Percentiles rank a stretch among this genome's conserved stretches.
Evolutionary conservation across 352 stramenopile species (phyloP).

Genomic region (Globisporangium megalacanthum): DNA sequence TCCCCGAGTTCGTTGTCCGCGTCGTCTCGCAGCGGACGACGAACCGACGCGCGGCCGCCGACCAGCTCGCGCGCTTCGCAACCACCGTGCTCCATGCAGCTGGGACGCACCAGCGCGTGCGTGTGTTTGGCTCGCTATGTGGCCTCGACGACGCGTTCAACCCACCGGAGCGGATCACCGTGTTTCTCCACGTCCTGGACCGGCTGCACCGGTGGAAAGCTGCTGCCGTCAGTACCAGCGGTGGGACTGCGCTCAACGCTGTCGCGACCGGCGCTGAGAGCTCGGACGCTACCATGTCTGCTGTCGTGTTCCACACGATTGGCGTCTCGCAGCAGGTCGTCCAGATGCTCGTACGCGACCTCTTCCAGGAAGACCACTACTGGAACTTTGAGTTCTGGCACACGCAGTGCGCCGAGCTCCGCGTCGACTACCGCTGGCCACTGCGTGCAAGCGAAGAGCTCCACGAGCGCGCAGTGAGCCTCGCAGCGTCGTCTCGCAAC

Average conservation of each 20-base stretch:
- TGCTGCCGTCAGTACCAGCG: conserved; percentile 5
- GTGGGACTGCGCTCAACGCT: background rate
- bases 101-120: conserved; percentile 39
- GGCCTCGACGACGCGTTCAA: conserved; percentile 51
- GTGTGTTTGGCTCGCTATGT: conserved; percentile 55
- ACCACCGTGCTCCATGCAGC: conserved; percentile 42
- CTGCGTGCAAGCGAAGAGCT: conserved; percentile 40
- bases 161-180: conserved; percentile 55
- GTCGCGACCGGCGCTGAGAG: conserved; percentile 5
- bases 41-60: conserved; percentile 37
- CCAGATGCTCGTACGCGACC: conserved; percentile 47
- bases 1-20: conserved; percentile 64
- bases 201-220: conserved; percentile 55
- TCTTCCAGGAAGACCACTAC: conserved; percentile 72
- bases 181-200: conserved; percentile 65
- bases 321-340: conserved; percentile 51
- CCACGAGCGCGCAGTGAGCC: conserved; percentile 42
- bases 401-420: conserved; percentile 50
- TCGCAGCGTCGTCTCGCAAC: conserved; percentile 45
- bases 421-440: conserved; percentile 50
- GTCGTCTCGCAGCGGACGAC: conserved; percentile 43
- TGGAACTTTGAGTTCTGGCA: conserved; percentile 80
- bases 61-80: conserved; percentile 57
- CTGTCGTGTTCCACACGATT: conserved; percentile 72
- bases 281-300: conserved; percentile 20